Evolutionary conservation across 2,329 filamentous ascomycete genomes (phyloP).

Genomic region (Monosporascus sp.): DNA sequence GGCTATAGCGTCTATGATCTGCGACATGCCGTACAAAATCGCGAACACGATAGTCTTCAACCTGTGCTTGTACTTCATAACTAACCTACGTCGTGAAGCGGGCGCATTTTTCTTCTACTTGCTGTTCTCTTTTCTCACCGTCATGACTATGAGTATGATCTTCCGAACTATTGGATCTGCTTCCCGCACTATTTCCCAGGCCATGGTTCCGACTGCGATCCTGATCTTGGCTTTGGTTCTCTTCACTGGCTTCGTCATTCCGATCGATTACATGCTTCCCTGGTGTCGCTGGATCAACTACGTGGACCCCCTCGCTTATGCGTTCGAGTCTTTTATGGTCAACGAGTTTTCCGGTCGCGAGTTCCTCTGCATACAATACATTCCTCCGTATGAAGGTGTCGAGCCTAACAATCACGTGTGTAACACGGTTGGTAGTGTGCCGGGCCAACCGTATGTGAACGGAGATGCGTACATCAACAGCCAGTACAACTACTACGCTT

Average conservation of each 20-base stretch:
- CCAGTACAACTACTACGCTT: conserved; percentile 51
- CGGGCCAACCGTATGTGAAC: conserved; percentile 46
- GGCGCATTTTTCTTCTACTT: conserved; percentile 83
- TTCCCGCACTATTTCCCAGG: conserved; percentile 64
- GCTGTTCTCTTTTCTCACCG: conserved; percentile 67
- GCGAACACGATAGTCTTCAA: conserved; percentile 74
- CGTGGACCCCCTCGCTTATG: conserved; percentile 72
- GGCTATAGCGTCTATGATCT: conserved; percentile 80
- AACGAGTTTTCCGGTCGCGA: conserved; percentile 71
- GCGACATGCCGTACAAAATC: conserved; percentile 80
- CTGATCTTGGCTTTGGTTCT: conserved; percentile 63
- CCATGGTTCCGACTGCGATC: conserved; percentile 55
- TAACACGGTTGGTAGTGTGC: conserved; percentile 50
- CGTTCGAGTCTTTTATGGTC: conserved; percentile 74
- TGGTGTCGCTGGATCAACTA: conserved; percentile 86
- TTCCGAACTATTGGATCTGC: conserved; percentile 77
- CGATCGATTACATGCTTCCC: conserved; percentile 63
- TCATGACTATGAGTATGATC: conserved; percentile 78
- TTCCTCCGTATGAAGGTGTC: conserved; percentile 34
- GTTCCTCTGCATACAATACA: conserved; percentile 47
- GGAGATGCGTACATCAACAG: conserved; percentile 54
- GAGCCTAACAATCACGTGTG: conserved; percentile 45
- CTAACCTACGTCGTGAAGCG: conserved; percentile 67
- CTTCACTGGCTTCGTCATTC: conserved; percentile 66
- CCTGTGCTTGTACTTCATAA: conserved; percentile 79